Evolutionary conservation across 2,329 filamentous ascomycete genomes (phyloP).

Genomic region (Diplocarpon mali): DNA sequence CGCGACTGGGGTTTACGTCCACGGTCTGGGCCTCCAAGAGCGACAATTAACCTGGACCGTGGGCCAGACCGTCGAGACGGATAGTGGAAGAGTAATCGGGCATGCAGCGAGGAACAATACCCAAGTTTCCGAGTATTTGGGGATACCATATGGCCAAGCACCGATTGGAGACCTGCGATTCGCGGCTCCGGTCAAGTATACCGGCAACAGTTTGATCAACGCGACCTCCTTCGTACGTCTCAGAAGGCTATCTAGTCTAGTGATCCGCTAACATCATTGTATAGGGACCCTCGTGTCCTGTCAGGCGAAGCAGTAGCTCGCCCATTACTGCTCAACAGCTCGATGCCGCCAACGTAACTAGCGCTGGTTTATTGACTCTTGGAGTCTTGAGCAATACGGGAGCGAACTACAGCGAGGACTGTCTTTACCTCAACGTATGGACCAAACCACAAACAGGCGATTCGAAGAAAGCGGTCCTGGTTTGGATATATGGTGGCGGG

Average conservation of each 20-base stretch:
- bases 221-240: slow-evolving; percentile 3
- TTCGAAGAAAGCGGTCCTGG: slow-evolving; percentile 31
- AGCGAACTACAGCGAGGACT: slow-evolving; percentile 25
- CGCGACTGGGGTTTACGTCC: not conserved
- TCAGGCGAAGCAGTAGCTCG: not conserved
- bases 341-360: not conserved
- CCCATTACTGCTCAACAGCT: not conserved
- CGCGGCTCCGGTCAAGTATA: slow-evolving; percentile 1
- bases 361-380: slow-evolving; percentile 4
- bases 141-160: slow-evolving; percentile 3
- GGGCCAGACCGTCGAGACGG: slow-evolving; percentile 23
- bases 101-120: not conserved
- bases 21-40: not conserved
- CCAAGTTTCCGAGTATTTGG: slow-evolving; percentile 6
- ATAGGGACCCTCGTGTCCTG: slow-evolving; percentile 8
- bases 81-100: slow-evolving; percentile 4
- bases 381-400: not conserved
- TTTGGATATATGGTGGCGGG: slow-evolving; percentile 35
- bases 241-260: not conserved
- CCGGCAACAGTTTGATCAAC: slow-evolving; percentile 7
- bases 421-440: slow-evolving; percentile 30
- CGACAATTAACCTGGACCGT: slow-evolving; percentile 16
- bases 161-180: slow-evolving; percentile 4
- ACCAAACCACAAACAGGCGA: slow-evolving; percentile 22
- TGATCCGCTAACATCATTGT: not conserved